Base-by-base conservation (phyloP, 257 asterid species). In the Gentiana macrophylla region DNA sequence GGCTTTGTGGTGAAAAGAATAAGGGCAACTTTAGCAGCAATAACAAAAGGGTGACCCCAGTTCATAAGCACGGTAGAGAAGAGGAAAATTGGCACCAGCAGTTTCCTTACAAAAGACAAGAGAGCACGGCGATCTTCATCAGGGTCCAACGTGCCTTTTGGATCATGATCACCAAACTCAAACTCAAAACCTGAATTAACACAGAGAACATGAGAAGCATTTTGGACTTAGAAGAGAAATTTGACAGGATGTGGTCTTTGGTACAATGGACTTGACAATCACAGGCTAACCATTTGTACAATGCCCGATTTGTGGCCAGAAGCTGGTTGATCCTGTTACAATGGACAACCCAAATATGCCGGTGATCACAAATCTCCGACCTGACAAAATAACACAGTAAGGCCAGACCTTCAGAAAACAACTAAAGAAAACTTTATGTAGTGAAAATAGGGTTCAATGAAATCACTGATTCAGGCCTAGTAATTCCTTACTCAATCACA, bases 31-130 rank as follows among this genome's bases (percentile, higher is more conserved):
- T 71, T 79, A 46, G 71, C 67, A 35, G 71, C 72, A 46, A 69
- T 61, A n/a, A 59, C 64, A 12, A 75, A 10, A 6, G 81, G 84
- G 64, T 79, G 79, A 57, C 81, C 79, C 84, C 81, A 74, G 62
- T 79, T 74, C 68, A 50, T 10, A 65, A 77, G 52, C 61, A 75
- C 56, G 57, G 64, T 69, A 35, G 62, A n/a, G 53, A 69, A 6
- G 59, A 72, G 69, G 69, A 72, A 72, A 51, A 72, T 8, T 3
- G 81, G 84, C 52, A 74, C 62, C 48, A 72, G 37, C 66, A 74
- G 46, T 67, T 70, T 79, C 61, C 59, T 65, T 52, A 75, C 49
- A 51, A 68, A 13, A 13, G 57, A 53, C 61, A 52, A 50, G 36
- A 69, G 41, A 13, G 69, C 56, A 43, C 53, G 49, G 36, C 15